Conservation (phyloP, 352 stramenopile genomes). For the Peronospora farinosa region DNA sequence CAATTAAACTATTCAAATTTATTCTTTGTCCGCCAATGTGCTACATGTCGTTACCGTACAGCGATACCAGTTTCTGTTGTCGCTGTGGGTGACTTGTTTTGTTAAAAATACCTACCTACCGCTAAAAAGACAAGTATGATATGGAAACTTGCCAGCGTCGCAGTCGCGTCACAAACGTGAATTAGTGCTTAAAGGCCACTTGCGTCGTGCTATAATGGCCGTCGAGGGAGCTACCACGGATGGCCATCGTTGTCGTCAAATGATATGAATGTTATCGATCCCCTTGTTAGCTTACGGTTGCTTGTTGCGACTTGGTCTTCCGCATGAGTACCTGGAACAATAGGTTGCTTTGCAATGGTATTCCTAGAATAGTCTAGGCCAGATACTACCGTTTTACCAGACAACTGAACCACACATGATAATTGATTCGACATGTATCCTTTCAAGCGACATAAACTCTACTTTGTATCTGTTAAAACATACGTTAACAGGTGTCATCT, state of each 20-base stretch:
- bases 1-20: not conserved
- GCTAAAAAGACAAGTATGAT: no score
- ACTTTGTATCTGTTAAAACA: slow-evolving; percentile 59
- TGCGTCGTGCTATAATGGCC: not conserved
- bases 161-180: not conserved
- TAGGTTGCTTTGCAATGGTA: slow-evolving; percentile 53
- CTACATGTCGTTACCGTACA: not conserved
- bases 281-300: not conserved
- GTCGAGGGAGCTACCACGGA: slow-evolving; percentile 1
- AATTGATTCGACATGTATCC: slow-evolving; percentile 46
- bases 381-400: slow-evolving; percentile 10
- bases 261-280: slow-evolving; percentile 22
- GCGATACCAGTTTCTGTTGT: not conserved
- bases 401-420: slow-evolving; percentile 31
- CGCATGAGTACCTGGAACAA: slow-evolving; percentile 54
- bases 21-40: no score
- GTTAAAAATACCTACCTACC: no score
- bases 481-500: slow-evolving; percentile 50
- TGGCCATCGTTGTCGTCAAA: slow-evolving; percentile 3
- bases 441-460: slow-evolving; percentile 51
- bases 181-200: no score
- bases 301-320: slow-evolving; percentile 32
- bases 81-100: no score
- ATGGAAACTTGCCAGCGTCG: no score
- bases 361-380: slow-evolving; percentile 38